These are phyloP conservation scores for Tremellales sp. DNA, from an alignment of 1,284 basidiomycete species.

Conservation along the genomic window DNA sequence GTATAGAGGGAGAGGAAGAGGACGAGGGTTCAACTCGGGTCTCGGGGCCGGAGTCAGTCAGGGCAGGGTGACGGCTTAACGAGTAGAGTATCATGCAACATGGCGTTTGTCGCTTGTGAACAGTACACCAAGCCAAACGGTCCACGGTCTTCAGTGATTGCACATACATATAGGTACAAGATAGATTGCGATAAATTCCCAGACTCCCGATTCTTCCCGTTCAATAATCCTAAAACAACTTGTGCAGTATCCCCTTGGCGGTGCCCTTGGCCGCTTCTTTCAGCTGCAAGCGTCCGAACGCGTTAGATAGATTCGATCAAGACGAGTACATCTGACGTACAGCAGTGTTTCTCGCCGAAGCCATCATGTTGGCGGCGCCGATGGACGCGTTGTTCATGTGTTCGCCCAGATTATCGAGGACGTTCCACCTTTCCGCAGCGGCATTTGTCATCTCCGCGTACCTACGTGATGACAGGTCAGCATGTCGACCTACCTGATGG, in stretches of 20 bases:
- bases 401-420: conserved; percentile 36
- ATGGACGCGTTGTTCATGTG: conserved; percentile 34
- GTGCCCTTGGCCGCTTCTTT: conserved; percentile 46
- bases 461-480: conserved; percentile 7
- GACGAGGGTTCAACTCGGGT: conserved; percentile 20
- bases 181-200: too few relatives aligned
- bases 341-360: conserved; percentile 40
- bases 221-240: conserved; percentile 24
- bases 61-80: conserved; percentile 18
- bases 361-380: conserved; percentile 35
- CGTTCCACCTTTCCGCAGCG: conserved; percentile 32
- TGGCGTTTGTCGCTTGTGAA: too few relatives aligned
- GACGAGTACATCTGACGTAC: conserved; percentile 17
- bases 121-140: too few relatives aligned
- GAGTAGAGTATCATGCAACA: too few relatives aligned
- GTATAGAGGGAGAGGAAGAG: conserved; percentile 22
- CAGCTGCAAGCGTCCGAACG: conserved; percentile 17
- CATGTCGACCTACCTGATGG: neutral
- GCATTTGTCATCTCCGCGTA: conserved; percentile 44
- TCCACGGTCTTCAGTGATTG: too few relatives aligned
- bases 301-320: neutral
- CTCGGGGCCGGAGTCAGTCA: conserved; percentile 13
- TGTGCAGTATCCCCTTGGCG: conserved; percentile 38
- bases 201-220: too few relatives aligned
- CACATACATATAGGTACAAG: too few relatives aligned